Conservation (phyloP, 768 basidiomycete species). For the Boletus pseudo-olivaceus region DNA sequence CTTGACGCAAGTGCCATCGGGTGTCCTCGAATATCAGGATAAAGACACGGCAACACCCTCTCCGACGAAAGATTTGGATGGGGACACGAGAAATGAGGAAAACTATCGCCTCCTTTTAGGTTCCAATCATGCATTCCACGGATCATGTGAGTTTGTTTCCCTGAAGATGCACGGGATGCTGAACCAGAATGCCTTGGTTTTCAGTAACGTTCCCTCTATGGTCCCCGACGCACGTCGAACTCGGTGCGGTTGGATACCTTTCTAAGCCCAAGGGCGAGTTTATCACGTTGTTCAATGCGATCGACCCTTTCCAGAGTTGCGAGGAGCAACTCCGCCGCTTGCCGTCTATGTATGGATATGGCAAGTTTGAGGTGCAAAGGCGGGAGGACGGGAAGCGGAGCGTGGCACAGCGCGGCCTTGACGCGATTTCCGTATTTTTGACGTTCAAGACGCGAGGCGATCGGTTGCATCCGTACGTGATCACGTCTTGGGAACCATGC, state of each 20-base stretch:
- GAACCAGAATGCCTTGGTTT: neutral
- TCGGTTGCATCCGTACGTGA: conserved; percentile 39
- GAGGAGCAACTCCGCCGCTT: conserved; percentile 43
- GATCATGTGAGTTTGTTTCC: conserved; percentile 47
- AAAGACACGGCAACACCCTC: conserved; percentile 24
- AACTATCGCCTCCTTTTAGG: conserved; percentile 55
- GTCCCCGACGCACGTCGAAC: conserved; percentile 56
- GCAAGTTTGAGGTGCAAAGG: conserved; percentile 43
- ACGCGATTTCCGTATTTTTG: conserved; percentile 49
- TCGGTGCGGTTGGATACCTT: conserved; percentile 78
- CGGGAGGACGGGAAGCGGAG: conserved; percentile 54
- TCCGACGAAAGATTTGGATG: conserved; percentile 35
- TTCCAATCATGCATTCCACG: conserved; percentile 65
- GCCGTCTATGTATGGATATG: conserved; percentile 64
- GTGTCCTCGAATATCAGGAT: neutral
- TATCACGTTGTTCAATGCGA: conserved; percentile 67
- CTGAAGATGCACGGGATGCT: neutral
- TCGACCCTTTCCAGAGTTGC: conserved; percentile 47
- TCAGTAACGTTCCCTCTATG: conserved; percentile 67
- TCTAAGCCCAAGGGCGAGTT: conserved; percentile 66
- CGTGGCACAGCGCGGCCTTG: conserved; percentile 52
- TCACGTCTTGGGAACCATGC: neutral
- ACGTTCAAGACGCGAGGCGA: conserved; percentile 40
- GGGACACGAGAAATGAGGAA: conserved; percentile 54
- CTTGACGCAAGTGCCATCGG: neutral